Evolutionary conservation across 805 yeast species (phyloP), one percentile per base, ranked within the genome.

Genomic region (Torulaspora gathmanii): DNA sequence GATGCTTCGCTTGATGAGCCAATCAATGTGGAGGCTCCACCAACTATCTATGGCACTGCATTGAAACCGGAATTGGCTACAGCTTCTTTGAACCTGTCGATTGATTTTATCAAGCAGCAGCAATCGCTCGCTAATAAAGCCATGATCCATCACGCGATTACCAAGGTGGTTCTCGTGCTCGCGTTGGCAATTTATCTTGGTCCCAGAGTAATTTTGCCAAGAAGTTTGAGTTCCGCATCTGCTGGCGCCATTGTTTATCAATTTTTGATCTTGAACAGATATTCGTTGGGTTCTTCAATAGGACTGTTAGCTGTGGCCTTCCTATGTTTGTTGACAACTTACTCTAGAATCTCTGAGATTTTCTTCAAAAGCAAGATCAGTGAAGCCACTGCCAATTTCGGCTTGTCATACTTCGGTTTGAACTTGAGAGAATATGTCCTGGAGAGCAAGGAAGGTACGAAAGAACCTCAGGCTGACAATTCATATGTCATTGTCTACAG

Each of bases 401-500:
- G 74, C 40, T 58, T 52, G 12, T 49, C 54, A 1, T 61, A 69
- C 5, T 83, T 79, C 57, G 82, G 84, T 0, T 60, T 75, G 39
- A 76, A 82, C 47, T 65, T 54, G 42, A 38, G 37, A 13, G 43
- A 44, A 9, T 39, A 49, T n/a, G 46, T 44, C 4, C 23, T 37
- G 16, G 56, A 49, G 7, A 58, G 55, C 26, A 54, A 57, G 25
- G 34, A 49, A 30, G 50, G 49, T 42, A 40, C 60, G 47, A 46
- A 71, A 64, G 52, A 68, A 54, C 54, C 57, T 40, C 50, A 55
- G 54, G 74, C 75, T 16, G 68, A 71, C 12, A 76, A 81, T 52
- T 70, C 87, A 1, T 76, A 74, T 40, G 57, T 82, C 31, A 71
- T 83, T 22, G 60, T 76, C 13, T 85, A 84, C 66, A 76, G 90